phyloP scores from a whole-genome alignment of 305 asterid genomes.

The Fraxinus albicans region DNA sequence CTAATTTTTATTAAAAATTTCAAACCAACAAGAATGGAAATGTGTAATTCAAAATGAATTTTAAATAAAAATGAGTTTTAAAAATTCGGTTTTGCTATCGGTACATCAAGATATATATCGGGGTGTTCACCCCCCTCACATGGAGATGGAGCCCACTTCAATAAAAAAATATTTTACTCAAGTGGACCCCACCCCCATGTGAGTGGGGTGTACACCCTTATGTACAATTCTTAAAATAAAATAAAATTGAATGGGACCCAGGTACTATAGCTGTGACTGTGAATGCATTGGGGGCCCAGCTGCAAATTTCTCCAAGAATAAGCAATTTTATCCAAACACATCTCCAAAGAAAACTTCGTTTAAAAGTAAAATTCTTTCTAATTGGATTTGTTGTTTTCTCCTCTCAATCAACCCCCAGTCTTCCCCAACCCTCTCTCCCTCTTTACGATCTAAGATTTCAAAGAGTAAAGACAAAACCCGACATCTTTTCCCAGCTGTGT shows the following conservation, averaged over 20 bases:
- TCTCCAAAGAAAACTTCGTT: neutral
- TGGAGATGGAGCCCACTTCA: too few species aligned
- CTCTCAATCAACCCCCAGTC: constrained; percentile 29
- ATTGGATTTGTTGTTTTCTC: neutral
- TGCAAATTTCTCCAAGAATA: neutral
- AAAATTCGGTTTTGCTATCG: too few species aligned
- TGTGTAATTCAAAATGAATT: neutral
- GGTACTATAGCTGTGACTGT: neutral
- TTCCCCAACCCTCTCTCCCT: neutral
- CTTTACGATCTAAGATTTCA: constrained; percentile 28
- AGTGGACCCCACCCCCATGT: too few species aligned
- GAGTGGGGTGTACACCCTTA: too few species aligned
- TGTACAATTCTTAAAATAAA: too few species aligned
- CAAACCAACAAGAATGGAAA: neutral
- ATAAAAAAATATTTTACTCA: too few species aligned
- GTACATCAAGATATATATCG: too few species aligned
- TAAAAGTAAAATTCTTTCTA: neutral
- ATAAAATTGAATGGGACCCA: neutral
- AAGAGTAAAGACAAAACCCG: neutral
- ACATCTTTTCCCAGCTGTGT: neutral
- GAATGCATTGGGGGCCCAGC: neutral
- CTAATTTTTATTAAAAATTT: too few species aligned
- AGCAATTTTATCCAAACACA: neutral
- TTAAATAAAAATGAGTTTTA: too few species aligned
- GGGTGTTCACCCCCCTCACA: too few species aligned